Evolutionary conservation across 495 filamentous ascomycete species (phyloP).

Genomic region (Achaetomiella virescens): DNA sequence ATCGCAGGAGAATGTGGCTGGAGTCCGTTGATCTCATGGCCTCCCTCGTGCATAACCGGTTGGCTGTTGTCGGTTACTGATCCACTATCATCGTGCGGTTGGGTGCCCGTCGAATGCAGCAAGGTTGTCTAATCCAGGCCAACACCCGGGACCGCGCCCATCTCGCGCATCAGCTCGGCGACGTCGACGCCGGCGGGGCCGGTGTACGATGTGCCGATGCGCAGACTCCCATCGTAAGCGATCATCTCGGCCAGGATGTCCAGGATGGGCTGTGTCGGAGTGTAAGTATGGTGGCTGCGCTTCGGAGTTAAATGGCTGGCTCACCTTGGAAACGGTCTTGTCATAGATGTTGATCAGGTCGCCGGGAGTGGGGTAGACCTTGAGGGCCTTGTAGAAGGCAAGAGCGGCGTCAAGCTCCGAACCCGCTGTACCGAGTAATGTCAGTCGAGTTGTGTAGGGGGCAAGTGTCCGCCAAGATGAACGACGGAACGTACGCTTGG

Average conservation of each 20-base stretch:
- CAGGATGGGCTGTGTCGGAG: constrained; percentile 61
- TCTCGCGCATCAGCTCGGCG: constrained; percentile 33
- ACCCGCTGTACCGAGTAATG: constrained; percentile 44
- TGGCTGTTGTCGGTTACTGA: too few species aligned
- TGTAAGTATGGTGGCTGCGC: constrained; percentile 10
- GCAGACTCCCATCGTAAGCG: constrained; percentile 71
- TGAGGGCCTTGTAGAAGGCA: constrained; percentile 94
- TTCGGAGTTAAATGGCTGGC: not conserved
- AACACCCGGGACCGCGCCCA: constrained; percentile 35
- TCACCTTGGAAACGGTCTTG: constrained; percentile 88
- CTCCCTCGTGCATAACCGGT: too few species aligned
- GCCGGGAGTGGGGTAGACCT: constrained; percentile 90
- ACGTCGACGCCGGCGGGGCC: constrained; percentile 25
- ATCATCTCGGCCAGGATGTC: constrained; percentile 98
- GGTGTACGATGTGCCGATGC: constrained; percentile 50
- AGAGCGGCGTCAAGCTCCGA: constrained; percentile 79
- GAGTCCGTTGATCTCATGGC: too few species aligned
- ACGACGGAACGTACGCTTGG: constrained; percentile 35
- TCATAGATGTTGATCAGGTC: constrained; percentile 96
- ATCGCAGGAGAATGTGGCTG: too few species aligned
- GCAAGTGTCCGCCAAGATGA: not conserved
- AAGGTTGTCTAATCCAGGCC: constrained; percentile 37
- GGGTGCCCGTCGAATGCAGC: not conserved
- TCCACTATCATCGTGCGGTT: not conserved
- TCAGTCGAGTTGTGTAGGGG: not conserved